Evolutionary conservation across 768 basidiomycete genomes (phyloP), one percentile per base, ranked within the genome.

Genomic region (Russula brevipes): DNA sequence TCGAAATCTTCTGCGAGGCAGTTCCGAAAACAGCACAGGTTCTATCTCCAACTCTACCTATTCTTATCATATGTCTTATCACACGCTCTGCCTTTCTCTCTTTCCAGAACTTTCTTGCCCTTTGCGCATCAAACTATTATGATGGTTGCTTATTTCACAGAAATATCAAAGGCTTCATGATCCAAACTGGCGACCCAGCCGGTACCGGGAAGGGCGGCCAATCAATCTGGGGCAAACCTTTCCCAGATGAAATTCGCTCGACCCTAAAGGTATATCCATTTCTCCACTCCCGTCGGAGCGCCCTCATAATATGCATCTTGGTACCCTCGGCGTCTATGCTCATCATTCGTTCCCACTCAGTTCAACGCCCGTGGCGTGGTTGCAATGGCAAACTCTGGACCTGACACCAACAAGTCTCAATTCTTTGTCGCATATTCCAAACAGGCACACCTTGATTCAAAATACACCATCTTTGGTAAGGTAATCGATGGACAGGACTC

Each of bases 401-500:
- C 87, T 10, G 92, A 97, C 73, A 85, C 89, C 39, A 99, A 98
- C 78, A 98, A 96, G 76, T 88, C 81, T 49, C 90, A 94, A 72
- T 93, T 93, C 73, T 93, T 93, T 72, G 81, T 94, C 70, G 86
- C 91, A 3, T 98, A 98, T 72, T 78, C 88, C 2, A 98, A 98
- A 73, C 96, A 98, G 69, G 76, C 91, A 0, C 95, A 97, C 73
- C 83, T 99, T 16, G 96, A 99, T 72, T 87, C 87, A 66, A 98
- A 97, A 73, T 89, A 91, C 75, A 93, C 93, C 16, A 97, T 98
- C 57, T 86, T 98, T 64, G 96, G 94, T 60, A 93, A 89, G 79
- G 94, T 99, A n/a, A 98, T 99, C 68, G 97, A 99, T 71, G 97
- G 97, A 19, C 83, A 82, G n/a, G 95, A 99, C 72, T 85, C 91